Evolutionary conservation across 2,329 filamentous ascomycete species (phyloP), one percentile per base, ranked within the genome.

Genomic region (Nothophaeocryptopus gaeumannii): DNA sequence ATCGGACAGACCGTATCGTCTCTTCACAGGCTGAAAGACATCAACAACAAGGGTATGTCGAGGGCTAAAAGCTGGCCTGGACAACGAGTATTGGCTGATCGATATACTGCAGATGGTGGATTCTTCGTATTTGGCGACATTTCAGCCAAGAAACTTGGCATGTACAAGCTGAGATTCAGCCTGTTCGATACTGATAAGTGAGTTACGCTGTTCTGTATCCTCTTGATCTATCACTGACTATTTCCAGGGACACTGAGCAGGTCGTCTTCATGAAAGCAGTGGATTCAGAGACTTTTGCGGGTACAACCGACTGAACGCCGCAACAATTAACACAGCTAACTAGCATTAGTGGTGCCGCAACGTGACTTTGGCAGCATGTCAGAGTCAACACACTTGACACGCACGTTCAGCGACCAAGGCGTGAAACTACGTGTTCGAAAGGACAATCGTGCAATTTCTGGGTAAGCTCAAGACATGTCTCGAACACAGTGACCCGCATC

Each of bases 41-140:
- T 59, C 40, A 59, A 50, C 47, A 59, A 59, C 37, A 59, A 59
- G 31, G 53, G 53, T 55, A 26, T 5, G 26, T 39, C 11, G 12
- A 12, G 7, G 20, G 20, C 7, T 3, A 26, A 3, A 4, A 4
- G 20, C 4, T 7, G 7, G 20, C 3, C 8, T 5, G 16, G 26
- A 29, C 10, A 16, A 40, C 26, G 14, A 29, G 9, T n/a, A 26
- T n/a, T 54, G 20, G 7, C 20, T 26, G 20, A 26, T 26, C 20
- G 20, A 26, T 26, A 26, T 7, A 26, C 43, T 53, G n/a, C 52
- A 73, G 88, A 93, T 68, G 86, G 86, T 9, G 89, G 85, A 1
- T 95, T 90, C 71, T 95, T 95, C 63, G 85, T 95, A n/a, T 95
- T 95, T 69, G 87, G 87, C 5, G 89, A 96, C 68, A 75, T 96